A percentile compares a stretch with the other conserved stretches of the same genome.
These are phyloP conservation scores for Dendrostoma leiphaemia DNA, from an alignment of 2,329 filamentous ascomycete species.

Conservation along the genomic window DNA sequence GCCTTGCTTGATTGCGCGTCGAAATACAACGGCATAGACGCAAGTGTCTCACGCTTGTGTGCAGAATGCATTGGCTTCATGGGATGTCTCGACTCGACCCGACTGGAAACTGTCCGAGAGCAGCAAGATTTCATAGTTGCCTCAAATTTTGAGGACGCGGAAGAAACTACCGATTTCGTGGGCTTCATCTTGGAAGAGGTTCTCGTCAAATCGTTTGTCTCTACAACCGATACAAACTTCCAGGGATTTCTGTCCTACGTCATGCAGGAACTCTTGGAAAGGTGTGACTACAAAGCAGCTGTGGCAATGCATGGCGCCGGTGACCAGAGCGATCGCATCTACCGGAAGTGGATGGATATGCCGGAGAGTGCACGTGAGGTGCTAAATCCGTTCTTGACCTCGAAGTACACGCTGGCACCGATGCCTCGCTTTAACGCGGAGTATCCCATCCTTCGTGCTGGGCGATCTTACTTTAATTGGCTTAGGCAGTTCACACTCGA, in stretches of 20 bases:
- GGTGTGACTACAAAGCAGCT: conserved; percentile 68
- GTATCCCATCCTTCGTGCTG: conserved; percentile 76
- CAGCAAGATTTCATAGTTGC: conserved; percentile 82
- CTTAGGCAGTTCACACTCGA: conserved; percentile 77
- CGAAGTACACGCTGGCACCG: conserved; percentile 72
- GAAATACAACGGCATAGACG: conserved; percentile 69
- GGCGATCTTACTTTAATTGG: conserved; percentile 75
- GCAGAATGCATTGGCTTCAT: conserved; percentile 83
- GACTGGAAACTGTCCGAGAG: conserved; percentile 75
- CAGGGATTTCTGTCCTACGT: conserved; percentile 92
- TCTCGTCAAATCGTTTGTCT: conserved; percentile 86
- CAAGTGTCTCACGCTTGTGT: conserved; percentile 69
- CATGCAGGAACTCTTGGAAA: conserved; percentile 86
- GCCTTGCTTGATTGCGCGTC: conserved; percentile 82
- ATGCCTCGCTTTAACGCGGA: conserved; percentile 54
- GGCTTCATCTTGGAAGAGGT: conserved; percentile 83
- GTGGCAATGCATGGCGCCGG: conserved; percentile 38
- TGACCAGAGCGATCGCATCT: conserved; percentile 56
- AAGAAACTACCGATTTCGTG: conserved; percentile 82
- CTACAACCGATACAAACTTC: conserved; percentile 79
- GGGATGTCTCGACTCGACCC: conserved; percentile 88
- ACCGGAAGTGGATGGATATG: conserved; percentile 73
- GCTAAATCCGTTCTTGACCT: conserved; percentile 83
- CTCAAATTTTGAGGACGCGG: conserved; percentile 76
- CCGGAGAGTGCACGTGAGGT: conserved; percentile 77